These are phyloP conservation scores for Sisymbrium irio DNA, from an alignment of 345 rosid genomes.

Conservation along the genomic window DNA sequence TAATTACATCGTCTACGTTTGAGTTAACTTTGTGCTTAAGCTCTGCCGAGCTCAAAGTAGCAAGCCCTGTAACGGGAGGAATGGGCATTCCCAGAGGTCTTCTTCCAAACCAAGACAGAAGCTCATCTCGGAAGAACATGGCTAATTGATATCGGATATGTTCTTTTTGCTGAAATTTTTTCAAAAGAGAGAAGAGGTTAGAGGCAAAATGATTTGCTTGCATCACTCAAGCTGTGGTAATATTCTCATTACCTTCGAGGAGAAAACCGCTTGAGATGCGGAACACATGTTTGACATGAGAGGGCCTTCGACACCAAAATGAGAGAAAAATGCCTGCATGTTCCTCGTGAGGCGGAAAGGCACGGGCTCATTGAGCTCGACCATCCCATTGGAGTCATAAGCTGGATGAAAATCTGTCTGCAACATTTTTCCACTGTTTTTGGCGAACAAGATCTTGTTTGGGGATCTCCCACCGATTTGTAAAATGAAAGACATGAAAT, in stretches of 20 bases:
- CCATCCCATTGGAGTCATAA: slow-evolving; percentile 80
- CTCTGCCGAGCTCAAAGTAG: slow-evolving; percentile 62
- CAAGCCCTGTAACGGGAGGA: slow-evolving; percentile 53
- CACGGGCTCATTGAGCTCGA: slow-evolving; percentile 85
- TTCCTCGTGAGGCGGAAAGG: slow-evolving; percentile 98
- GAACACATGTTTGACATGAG: slow-evolving; percentile 81
- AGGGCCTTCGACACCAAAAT: slow-evolving; percentile 94
- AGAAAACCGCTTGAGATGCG: slow-evolving; percentile 87
- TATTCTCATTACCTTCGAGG: slow-evolving; percentile 55
- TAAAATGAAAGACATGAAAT: slow-evolving; percentile 95
- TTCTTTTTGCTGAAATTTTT: slow-evolving; percentile 52
- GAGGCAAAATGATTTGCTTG: slow-evolving; percentile 2
- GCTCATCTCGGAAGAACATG: slow-evolving; percentile 97
- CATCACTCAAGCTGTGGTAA: slow-evolving; percentile 6
- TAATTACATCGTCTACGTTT: slow-evolving; percentile 79
- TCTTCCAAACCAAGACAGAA: slow-evolving; percentile 95
- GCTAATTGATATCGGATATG: slow-evolving; percentile 92
- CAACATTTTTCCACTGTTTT: slow-evolving; percentile 88
- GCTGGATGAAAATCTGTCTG: slow-evolving; percentile 98
- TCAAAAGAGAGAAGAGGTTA: slow-evolving; percentile 29
- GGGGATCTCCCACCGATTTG: slow-evolving; percentile 97
- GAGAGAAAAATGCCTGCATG: slow-evolving; percentile 88
- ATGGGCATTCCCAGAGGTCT: slow-evolving; percentile 70
- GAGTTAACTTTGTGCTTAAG: slow-evolving; percentile 68
- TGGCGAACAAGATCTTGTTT: slow-evolving; percentile 87